Evolutionary conservation across 2,329 filamentous ascomycete genomes (phyloP).

Genomic region (Hymenoscyphus albidus): DNA sequence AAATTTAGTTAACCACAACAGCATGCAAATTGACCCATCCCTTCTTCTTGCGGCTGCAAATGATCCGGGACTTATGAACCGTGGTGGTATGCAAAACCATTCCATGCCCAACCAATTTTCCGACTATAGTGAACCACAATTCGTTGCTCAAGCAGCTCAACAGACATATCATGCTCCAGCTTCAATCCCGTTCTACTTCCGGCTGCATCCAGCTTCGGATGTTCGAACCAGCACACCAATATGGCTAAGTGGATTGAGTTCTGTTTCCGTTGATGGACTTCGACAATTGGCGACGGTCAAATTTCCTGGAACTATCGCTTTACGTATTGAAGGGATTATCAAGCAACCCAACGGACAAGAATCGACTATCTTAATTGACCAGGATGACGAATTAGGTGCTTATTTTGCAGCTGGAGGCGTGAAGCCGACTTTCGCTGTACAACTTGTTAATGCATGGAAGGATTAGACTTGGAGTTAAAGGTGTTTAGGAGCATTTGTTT

Average conservation of each 20-base stretch:
- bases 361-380: constrained; percentile 60
- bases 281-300: constrained; percentile 57
- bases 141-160: constrained; percentile 40
- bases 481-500: background rate
- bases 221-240: constrained; percentile 48
- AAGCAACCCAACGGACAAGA: constrained; percentile 53
- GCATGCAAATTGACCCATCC: constrained; percentile 61
- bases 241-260: constrained; percentile 63
- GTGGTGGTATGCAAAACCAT: constrained; percentile 23
- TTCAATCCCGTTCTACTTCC: constrained; percentile 62
- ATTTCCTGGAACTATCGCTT: constrained; percentile 55
- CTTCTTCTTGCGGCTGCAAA: constrained; percentile 51
- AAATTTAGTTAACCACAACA: constrained; percentile 39
- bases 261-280: constrained; percentile 56
- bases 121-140: constrained; percentile 31
- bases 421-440: constrained; percentile 34
- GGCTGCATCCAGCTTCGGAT: constrained; percentile 62
- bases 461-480: constrained; percentile 9
- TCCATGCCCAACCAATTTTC: constrained; percentile 33
- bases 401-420: constrained; percentile 55
- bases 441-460: constrained; percentile 34
- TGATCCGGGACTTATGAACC: constrained; percentile 32
- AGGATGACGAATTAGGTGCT: constrained; percentile 67
- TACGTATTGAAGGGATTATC: constrained; percentile 63
- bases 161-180: constrained; percentile 34